Percentiles rank a stretch among this genome's conserved stretches.
These are phyloP conservation scores for Leccinum broughii DNA, from an alignment of 768 basidiomycete species.

Conservation along the genomic window DNA sequence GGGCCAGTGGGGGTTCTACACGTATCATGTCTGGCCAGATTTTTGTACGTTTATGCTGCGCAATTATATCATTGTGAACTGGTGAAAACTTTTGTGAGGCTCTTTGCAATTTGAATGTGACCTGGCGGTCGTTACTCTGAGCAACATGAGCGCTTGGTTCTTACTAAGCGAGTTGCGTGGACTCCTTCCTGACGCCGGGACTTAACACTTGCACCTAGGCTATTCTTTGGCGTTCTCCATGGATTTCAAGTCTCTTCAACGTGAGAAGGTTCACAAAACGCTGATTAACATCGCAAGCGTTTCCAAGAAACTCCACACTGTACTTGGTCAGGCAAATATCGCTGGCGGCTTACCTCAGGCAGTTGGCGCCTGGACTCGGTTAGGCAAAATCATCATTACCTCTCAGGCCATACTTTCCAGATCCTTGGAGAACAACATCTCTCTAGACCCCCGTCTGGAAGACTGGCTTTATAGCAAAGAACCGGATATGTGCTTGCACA, in stretches of 20 bases:
- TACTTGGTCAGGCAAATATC: background rate
- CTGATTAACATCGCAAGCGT: background rate
- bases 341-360: background rate
- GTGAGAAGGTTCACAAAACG: background rate
- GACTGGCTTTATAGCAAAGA: slow-evolving; percentile 7
- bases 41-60: background rate
- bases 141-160: too few relatives aligned
- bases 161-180: too few relatives aligned
- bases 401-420: slow-evolving; percentile 1
- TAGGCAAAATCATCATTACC: background rate
- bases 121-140: too few relatives aligned
- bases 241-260: background rate
- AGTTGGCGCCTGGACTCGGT: background rate
- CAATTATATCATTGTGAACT: background rate
- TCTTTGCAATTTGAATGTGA: too few relatives aligned
- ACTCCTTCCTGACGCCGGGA: too few relatives aligned
- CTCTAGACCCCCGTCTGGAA: background rate
- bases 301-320: background rate
- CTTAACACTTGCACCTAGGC: too few relatives aligned
- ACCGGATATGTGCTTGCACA: slow-evolving; percentile 7
- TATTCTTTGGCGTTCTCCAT: background rate
- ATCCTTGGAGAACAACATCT: background rate
- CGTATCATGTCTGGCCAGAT: background rate
- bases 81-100: too few relatives aligned
- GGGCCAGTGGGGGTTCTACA: slow-evolving; percentile 38